Evolutionary conservation across 495 filamentous ascomycete genomes (phyloP).

Genomic region (Podospora appendiculata): DNA sequence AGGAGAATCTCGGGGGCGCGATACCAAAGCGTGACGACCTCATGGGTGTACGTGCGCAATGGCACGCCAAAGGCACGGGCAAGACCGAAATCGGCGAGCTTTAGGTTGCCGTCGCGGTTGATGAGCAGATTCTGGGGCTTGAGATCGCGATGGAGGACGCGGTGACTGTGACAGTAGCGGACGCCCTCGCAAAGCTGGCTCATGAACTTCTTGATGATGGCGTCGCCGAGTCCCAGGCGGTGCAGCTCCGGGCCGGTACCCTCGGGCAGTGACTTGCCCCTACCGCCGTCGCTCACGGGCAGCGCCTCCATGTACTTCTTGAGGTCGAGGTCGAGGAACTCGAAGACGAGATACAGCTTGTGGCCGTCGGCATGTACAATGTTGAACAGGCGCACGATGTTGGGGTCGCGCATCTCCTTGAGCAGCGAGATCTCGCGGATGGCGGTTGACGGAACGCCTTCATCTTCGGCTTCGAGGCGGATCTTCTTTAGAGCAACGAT

Average conservation of each 20-base stretch:
- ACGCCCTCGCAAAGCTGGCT: slow-evolving; percentile 85
- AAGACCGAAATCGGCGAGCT: slow-evolving; percentile 95
- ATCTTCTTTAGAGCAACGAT: slow-evolving; percentile 98
- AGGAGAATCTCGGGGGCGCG: slow-evolving; percentile 96
- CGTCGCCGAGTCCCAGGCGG: slow-evolving; percentile 71
- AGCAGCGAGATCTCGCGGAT: slow-evolving; percentile 94
- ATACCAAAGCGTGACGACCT: slow-evolving; percentile 99
- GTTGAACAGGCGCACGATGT: slow-evolving; percentile 76
- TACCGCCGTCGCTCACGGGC: slow-evolving; percentile 80
- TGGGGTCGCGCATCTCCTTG: slow-evolving; percentile 95
- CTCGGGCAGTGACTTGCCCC: slow-evolving; percentile 81
- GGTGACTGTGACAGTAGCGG: slow-evolving; percentile 91
- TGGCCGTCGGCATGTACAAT: slow-evolving; percentile 96
- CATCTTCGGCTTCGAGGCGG: slow-evolving; percentile 93
- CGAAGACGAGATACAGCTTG: slow-evolving; percentile 92
- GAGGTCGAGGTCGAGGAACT: slow-evolving; percentile 87
- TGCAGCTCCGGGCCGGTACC: slow-evolving; percentile 58
- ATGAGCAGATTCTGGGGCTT: slow-evolving; percentile 98
- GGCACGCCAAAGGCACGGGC: slow-evolving; percentile 95
- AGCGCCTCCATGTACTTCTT: slow-evolving; percentile 99
- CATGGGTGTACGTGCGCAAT: slow-evolving; percentile 93
- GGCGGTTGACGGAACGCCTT: slow-evolving; percentile 92
- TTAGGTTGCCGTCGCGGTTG: slow-evolving; percentile 88
- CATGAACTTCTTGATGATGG: slow-evolving; percentile 98
- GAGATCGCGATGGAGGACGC: slow-evolving; percentile 89